Conservation (phyloP, 2,329 filamentous ascomycete species). For the Drechslerella coelobrocha region DNA sequence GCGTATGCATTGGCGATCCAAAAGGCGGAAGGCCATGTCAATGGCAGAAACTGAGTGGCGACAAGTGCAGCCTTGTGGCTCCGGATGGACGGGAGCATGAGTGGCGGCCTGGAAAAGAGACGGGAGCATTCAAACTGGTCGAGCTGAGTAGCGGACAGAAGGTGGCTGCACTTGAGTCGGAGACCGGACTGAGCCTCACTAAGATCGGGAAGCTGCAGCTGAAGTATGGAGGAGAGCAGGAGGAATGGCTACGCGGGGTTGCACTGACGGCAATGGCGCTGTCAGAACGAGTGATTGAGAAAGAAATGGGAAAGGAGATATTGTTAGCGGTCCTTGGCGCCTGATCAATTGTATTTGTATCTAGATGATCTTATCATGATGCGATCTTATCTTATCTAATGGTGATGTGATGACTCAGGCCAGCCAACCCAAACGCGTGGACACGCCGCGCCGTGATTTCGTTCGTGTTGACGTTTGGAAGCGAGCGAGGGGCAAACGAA, state of each 20-base stretch:
- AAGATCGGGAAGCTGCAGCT: slow-evolving; percentile 26
- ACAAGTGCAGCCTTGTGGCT: slow-evolving; percentile 14
- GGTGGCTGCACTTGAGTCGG: slow-evolving; percentile 15
- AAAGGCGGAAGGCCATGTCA: slow-evolving; percentile 10
- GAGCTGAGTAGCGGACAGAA: slow-evolving; percentile 1
- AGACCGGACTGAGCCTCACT: slow-evolving; percentile 6
- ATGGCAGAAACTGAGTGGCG: slow-evolving; percentile 24
- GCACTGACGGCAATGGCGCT: slow-evolving; percentile 4
- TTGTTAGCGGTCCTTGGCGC: slow-evolving; percentile 21
- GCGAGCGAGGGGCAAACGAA: not conserved
- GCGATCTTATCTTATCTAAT: too few relatives aligned
- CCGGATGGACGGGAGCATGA: slow-evolving; percentile 14
- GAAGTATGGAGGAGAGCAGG: slow-evolving; percentile 2
- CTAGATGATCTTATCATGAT: not conserved
- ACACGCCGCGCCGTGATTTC: not conserved
- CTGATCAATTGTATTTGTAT: slow-evolving; percentile 6
- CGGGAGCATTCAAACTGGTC: not conserved
- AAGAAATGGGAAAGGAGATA: slow-evolving; percentile 22
- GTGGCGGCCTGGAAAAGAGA: slow-evolving; percentile 14
- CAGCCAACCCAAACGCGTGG: not conserved
- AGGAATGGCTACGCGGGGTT: slow-evolving; percentile 12
- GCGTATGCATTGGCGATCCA: slow-evolving; percentile 20
- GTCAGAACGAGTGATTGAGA: slow-evolving; percentile 7
- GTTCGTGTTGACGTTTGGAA: not conserved
- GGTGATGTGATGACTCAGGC: not conserved